Conservation (phyloP, 1,284 basidiomycete genomes). For the Cystobasidium sp. region DNA sequence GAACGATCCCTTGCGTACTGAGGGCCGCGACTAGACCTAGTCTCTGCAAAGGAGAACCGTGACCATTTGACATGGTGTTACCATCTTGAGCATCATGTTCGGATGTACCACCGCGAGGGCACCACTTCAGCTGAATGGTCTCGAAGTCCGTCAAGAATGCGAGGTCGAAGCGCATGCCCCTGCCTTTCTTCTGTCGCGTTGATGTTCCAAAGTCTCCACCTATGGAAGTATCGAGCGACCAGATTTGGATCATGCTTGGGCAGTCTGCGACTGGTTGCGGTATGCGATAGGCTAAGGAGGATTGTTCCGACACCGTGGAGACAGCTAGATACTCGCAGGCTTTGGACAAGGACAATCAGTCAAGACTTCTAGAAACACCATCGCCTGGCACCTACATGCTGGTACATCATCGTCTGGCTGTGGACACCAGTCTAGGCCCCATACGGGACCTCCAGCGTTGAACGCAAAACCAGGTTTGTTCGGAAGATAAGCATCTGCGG, state of each 20-base stretch:
- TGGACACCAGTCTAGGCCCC: constrained; percentile 89
- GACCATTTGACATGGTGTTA: not conserved
- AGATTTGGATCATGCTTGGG: constrained; percentile 57
- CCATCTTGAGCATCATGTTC: constrained; percentile 18
- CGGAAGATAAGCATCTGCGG: constrained; percentile 50
- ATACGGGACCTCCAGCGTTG: constrained; percentile 80
- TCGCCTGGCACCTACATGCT: not conserved
- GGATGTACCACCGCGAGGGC: constrained; percentile 63
- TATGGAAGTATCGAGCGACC: constrained; percentile 53
- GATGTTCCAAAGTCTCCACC: constrained; percentile 24
- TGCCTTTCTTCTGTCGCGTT: constrained; percentile 54
- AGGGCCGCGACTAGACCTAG: constrained; percentile 79
- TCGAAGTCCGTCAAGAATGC: constrained; percentile 72
- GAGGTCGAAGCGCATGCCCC: constrained; percentile 68
- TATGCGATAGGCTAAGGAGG: constrained; percentile 45
- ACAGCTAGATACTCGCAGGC: constrained; percentile 77
- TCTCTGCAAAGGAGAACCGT: constrained; percentile 61
- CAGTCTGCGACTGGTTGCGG: not conserved
- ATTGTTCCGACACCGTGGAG: constrained; percentile 65
- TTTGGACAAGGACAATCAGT: constrained; percentile 1
- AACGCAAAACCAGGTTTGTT: constrained; percentile 67
- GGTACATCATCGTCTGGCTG: constrained; percentile 64
- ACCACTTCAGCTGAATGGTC: constrained; percentile 81
- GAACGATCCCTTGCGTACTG: constrained; percentile 79
- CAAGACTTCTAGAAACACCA: not conserved